Evolutionary conservation across 768 basidiomycete genomes (phyloP).

Genomic region (Podaxis sp.): DNA sequence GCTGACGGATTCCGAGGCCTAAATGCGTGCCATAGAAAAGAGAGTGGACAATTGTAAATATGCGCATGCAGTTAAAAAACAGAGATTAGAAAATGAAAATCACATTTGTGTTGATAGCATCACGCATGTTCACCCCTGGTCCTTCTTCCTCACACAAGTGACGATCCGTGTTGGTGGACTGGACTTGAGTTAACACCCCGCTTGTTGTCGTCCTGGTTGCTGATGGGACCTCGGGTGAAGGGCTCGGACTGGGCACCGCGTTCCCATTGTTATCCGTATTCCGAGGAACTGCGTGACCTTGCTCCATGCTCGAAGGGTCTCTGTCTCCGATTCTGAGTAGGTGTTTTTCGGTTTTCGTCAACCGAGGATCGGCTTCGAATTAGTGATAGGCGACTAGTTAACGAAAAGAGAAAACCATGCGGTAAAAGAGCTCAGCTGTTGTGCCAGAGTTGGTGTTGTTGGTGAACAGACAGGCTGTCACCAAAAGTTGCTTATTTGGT

Average conservation of each 20-base stretch:
- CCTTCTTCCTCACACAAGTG: background rate
- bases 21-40: background rate
- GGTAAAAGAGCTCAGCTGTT: background rate
- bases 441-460: background rate
- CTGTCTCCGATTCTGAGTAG: background rate
- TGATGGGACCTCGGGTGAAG: background rate
- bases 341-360: background rate
- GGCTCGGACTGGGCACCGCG: background rate
- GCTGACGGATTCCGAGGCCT: background rate
- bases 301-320: background rate
- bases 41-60: background rate
- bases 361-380: background rate
- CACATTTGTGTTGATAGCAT: background rate
- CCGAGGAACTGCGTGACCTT: background rate
- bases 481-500: background rate
- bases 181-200: background rate
- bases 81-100: constrained; percentile 4
- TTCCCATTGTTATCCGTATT: background rate
- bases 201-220: background rate
- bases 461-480: background rate
- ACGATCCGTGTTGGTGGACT: background rate
- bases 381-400: background rate
- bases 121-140: background rate
- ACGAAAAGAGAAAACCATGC: background rate
- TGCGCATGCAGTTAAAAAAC: background rate